Evolutionary conservation across 768 basidiomycete genomes (phyloP).

Genomic region (Russula foetens): DNA sequence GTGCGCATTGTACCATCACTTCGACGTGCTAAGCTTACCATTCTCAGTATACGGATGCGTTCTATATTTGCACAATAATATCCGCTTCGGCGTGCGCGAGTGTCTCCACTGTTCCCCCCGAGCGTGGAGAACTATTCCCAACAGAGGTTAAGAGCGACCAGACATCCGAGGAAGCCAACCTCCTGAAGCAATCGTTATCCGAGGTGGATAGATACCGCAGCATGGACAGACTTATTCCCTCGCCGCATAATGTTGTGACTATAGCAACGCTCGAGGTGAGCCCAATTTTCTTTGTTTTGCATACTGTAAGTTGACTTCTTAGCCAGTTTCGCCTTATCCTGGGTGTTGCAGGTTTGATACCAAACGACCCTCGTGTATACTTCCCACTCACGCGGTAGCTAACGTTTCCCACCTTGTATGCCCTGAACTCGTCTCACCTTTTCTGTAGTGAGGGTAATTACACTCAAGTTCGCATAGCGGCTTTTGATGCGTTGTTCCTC

Average conservation of each 20-base stretch:
- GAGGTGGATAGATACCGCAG: conserved; percentile 89
- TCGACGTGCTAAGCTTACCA: conserved; percentile 2
- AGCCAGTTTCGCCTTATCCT: conserved; percentile 72
- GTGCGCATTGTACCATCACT: conserved; percentile 39
- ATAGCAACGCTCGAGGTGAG: conserved; percentile 81
- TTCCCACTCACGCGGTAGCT: conserved; percentile 83
- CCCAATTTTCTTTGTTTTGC: neutral
- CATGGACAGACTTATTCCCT: conserved; percentile 93
- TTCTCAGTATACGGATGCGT: conserved; percentile 78
- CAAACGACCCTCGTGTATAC: conserved; percentile 69
- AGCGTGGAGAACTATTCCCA: conserved; percentile 69
- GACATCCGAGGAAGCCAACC: conserved; percentile 56
- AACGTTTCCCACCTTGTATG: neutral
- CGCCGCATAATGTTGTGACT: conserved; percentile 89
- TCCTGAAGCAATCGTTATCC: conserved; percentile 65
- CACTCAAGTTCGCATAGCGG: conserved; percentile 82
- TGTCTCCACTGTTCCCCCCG: conserved; percentile 68
- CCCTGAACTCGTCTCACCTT: neutral
- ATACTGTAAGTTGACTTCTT: neutral
- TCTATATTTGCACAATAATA: conserved; percentile 83
- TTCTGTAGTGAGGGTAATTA: conserved; percentile 81
- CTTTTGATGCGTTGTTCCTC: conserved; percentile 90
- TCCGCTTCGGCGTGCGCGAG: conserved; percentile 73
- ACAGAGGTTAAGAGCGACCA: conserved; percentile 60
- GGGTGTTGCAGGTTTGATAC: conserved; percentile 67